Evolutionary conservation across 345 rosid species (phyloP).

Genomic region (Aethionema arabicum): DNA sequence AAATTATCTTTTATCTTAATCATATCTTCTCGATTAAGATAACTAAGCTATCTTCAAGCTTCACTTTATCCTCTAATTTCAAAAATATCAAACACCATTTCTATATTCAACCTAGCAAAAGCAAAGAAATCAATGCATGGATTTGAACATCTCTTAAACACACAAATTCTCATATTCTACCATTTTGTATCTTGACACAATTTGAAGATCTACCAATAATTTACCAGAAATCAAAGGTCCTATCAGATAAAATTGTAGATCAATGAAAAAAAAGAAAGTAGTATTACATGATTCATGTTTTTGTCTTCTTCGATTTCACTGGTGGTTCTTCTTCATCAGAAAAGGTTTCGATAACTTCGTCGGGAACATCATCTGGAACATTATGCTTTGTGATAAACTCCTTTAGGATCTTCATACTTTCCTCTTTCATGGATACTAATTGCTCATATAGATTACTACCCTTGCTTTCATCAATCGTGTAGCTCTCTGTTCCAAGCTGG

Average conservation of each 20-base stretch:
- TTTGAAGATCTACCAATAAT: too few relatives aligned
- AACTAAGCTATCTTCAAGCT: too few relatives aligned
- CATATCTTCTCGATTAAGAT: too few relatives aligned
- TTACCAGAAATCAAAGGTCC: not conserved
- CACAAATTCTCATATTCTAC: slow-evolving; percentile 1
- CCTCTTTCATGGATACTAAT: slow-evolving; percentile 68
- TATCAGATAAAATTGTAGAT: not conserved
- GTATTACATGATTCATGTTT: slow-evolving; percentile 25
- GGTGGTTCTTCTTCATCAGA: slow-evolving; percentile 56
- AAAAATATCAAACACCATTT: slow-evolving; percentile 7
- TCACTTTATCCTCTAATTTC: too few relatives aligned
- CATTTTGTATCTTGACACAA: too few relatives aligned
- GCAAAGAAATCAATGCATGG: not conserved
- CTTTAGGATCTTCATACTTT: slow-evolving; percentile 71
- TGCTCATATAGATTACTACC: slow-evolving; percentile 60
- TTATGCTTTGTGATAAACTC: slow-evolving; percentile 85
- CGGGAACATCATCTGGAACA: slow-evolving; percentile 73
- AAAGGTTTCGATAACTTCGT: slow-evolving; percentile 52
- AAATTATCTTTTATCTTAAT: too few relatives aligned
- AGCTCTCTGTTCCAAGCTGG: slow-evolving; percentile 65
- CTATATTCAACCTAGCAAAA: slow-evolving; percentile 2
- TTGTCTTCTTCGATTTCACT: slow-evolving; percentile 63
- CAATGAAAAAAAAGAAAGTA: not conserved
- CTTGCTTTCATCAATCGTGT: slow-evolving; percentile 41
- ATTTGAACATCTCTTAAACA: not conserved